Evolutionary conservation across 352 stramenopile genomes (phyloP).

Genomic region (Pythium graminicola): DNA sequence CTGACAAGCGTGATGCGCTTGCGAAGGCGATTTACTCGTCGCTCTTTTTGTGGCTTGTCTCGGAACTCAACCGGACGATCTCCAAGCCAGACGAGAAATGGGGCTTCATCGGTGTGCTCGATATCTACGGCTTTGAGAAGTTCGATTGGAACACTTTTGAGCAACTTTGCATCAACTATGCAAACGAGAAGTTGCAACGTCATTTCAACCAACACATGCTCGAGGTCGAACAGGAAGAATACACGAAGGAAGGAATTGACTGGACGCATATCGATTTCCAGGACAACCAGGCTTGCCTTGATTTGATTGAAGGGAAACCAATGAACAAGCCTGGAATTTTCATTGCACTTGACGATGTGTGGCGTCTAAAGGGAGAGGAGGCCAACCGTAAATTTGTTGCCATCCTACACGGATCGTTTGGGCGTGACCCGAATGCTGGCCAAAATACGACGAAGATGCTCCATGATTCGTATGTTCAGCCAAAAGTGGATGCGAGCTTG

Average conservation of each 20-base stretch:
- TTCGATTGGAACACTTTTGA: conserved; percentile 95
- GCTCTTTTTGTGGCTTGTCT: conserved; percentile 88
- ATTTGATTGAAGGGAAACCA: conserved; percentile 91
- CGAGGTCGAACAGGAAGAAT: conserved; percentile 95
- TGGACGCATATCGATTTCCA: conserved; percentile 91
- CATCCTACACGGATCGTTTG: conserved; percentile 81
- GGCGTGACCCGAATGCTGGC: conserved; percentile 48
- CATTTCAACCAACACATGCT: conserved; percentile 96
- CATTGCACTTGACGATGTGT: conserved; percentile 93
- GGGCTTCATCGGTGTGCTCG: conserved; percentile 93
- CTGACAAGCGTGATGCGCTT: conserved; percentile 83
- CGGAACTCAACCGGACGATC: conserved; percentile 87
- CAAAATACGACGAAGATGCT: conserved; percentile 55
- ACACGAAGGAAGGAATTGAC: conserved; percentile 94
- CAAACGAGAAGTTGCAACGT: conserved; percentile 93
- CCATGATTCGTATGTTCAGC: conserved; percentile 86
- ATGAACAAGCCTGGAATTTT: conserved; percentile 90
- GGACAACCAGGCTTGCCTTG: conserved; percentile 91
- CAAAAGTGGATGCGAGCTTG: conserved; percentile 86
- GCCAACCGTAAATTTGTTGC: conserved; percentile 89
- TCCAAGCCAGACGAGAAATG: conserved; percentile 73
- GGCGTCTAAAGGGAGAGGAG: conserved; percentile 91
- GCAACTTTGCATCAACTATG: conserved; percentile 96
- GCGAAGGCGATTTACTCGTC: conserved; percentile 93
- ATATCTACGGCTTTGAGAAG: conserved; percentile 98